These are phyloP conservation scores for Claviceps citrina DNA, from an alignment of 2,329 filamentous ascomycete genomes.

Conservation along the genomic window DNA sequence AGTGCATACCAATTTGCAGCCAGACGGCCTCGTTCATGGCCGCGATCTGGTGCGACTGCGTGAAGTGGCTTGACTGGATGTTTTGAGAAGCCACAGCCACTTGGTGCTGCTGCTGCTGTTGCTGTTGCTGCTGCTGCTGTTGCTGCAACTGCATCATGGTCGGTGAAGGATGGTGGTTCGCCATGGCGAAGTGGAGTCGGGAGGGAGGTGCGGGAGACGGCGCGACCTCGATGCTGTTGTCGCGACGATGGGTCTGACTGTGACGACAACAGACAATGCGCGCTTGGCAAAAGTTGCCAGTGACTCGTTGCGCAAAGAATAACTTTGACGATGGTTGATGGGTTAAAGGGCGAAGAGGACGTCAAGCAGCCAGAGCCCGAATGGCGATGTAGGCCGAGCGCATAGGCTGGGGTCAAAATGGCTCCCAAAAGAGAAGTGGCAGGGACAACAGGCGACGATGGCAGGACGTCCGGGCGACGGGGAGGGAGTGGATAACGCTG, in stretches of 20 bases:
- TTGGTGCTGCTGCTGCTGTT: slow-evolving; percentile 40
- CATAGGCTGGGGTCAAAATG: slow-evolving; percentile 4
- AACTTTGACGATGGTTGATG: not conserved
- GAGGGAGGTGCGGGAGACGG: not conserved
- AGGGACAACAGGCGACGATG: slow-evolving; percentile 2
- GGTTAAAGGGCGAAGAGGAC: not conserved
- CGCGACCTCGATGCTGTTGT: not conserved
- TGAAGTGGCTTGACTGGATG: slow-evolving; percentile 41
- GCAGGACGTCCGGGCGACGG: slow-evolving; percentile 2
- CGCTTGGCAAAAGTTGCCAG: not conserved
- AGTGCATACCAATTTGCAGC: slow-evolving; percentile 70
- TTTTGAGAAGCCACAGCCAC: slow-evolving; percentile 41
- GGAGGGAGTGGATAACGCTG: not conserved
- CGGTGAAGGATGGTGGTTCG: slow-evolving; percentile 67
- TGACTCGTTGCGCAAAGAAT: not conserved
- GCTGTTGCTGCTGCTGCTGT: slow-evolving; percentile 27
- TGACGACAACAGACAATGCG: not conserved
- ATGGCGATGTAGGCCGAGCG: slow-evolving; percentile 1
- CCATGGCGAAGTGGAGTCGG: slow-evolving; percentile 35
- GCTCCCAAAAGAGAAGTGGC: not conserved
- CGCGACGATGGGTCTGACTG: not conserved
- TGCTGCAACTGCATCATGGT: slow-evolving; percentile 52
- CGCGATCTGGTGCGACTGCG: slow-evolving; percentile 58
- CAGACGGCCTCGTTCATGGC: slow-evolving; percentile 76
- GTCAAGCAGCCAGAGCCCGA: slow-evolving; percentile 1